Base-by-base conservation (phyloP, 805 yeast species). In the Barnettozyma californica region DNA sequence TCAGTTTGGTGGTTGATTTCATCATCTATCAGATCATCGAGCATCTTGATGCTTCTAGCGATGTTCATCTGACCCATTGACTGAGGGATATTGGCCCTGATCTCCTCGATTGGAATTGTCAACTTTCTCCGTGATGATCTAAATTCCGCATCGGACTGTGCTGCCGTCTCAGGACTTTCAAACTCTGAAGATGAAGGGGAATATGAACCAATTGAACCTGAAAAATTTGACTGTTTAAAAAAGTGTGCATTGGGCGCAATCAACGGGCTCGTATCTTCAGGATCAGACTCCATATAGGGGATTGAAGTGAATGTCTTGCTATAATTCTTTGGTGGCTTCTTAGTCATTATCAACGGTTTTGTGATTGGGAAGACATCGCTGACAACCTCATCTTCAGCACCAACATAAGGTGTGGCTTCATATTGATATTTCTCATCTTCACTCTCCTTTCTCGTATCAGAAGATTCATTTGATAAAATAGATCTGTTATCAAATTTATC, bases 161-260 rank as follows among this genome's bases (percentile, higher is more conserved):
- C 51, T 35, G 18, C 41, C 8, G 18, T 41, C 31, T 62, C 66
- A 9, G 74, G 74, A 8, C 74, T 68, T 33, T 69, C 75, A 48
- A 71, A 63, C 45, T 72, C 76, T 1, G 75, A 70, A 2, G 75
- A 70, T 7, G 74, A 68, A 18, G 77, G 77, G 2, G 76, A 71
- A 56, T 67, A 73, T 13, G 73, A 74, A 1, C 77, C 77, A 37
- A 73, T 71, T 1, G 75, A 69, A 14, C 70, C 69, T 1, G 62
- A 56, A 9, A 61, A 61, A 38, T 67, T 67, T 2, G 66, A 63
- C 35, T 60, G 62, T 13, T 48, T 25, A 51, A 58, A 36, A 64
- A 68, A 50, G 19, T 14, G 29, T 48, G 65, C 62, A 60, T 63
- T 38, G 48, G 65, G 59, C 27, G 61, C 63, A 21, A 54, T 42